Conservation (phyloP, 768 basidiomycete genomes). For the Pulveroboletus frians region DNA sequence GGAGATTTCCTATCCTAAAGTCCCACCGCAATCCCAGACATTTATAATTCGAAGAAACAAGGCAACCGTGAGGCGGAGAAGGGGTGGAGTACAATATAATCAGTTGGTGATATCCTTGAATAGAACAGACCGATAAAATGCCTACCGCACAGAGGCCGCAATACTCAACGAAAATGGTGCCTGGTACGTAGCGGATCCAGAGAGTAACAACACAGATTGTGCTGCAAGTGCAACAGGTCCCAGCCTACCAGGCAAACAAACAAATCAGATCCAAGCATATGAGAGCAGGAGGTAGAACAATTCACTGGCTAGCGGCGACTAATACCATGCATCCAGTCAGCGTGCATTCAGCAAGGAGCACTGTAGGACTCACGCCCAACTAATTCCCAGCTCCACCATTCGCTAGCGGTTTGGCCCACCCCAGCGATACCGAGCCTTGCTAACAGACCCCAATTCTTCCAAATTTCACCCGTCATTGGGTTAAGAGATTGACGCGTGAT, state of each 20-base stretch:
- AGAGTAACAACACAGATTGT: constrained; percentile 80
- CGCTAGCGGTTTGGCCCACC: constrained; percentile 73
- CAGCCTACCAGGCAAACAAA: constrained; percentile 41
- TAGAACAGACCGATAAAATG: constrained; percentile 1
- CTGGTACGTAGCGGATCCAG: constrained; percentile 73
- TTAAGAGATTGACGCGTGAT: constrained; percentile 18
- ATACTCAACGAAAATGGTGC: constrained; percentile 79
- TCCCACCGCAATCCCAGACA: neutral
- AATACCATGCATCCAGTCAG: neutral
- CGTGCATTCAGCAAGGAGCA: neutral
- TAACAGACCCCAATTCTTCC: constrained; percentile 63
- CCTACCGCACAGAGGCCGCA: constrained; percentile 79
- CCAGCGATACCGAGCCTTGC: constrained; percentile 78
- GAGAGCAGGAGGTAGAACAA: neutral
- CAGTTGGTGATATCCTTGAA: neutral
- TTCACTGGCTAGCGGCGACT: constrained; percentile 55
- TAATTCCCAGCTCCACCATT: constrained; percentile 99
- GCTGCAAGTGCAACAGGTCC: constrained; percentile 81
- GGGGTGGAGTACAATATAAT: neutral
- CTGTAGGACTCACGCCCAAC: constrained; percentile 40
- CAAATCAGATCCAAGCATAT: neutral
- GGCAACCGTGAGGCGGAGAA: neutral
- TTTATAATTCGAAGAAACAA: neutral
- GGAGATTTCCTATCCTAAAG: constrained; percentile 76
- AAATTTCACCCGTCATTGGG: constrained; percentile 58